Base-by-base conservation (phyloP, 129 eudicot species). In the Saposhnikovia divaricata region DNA sequence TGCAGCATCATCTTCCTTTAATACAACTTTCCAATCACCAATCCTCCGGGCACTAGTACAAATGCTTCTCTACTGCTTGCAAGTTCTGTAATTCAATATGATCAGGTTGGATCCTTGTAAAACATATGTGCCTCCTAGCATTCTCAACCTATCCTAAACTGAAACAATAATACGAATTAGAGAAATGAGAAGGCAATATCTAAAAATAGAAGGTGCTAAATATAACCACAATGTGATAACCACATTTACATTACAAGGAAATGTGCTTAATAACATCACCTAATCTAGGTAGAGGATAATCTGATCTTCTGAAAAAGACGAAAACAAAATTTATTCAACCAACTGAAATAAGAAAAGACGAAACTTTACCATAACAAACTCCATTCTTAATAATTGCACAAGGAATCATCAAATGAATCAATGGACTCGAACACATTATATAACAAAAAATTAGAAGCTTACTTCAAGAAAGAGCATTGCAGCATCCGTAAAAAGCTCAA, bases 91-190 rank as follows among this genome's bases (percentile, higher is more conserved):
- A 48, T 76, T 92, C 97, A 11, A 76, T 73, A 9, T 87, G 86
- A 79, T 90, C 94, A 19, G 92, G 88, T 28, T 83, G 89, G 16
- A 72, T 63, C 77, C 96, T 97, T 12, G 78, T 83, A 77, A 85
- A 82, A 83, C 75, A 85, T 50, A 95, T 86, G 78, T 90, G 98
- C 80, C 75, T 86, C 79, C 90, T 86, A 40, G 98, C 98, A 90
- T 80, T 90, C 51, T 92, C 98, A 77, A 89, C 87, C 87, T 89
- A 92, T 76, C 98, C 98, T 89, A 92, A 87, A 91, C 98, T 95
- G 92, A 39, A 79, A 81, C 74, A 63, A 72, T 81, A 83, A 65
- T 50, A 76, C 13, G 77, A 76, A 82, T 88, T 81, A 86, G 87
- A 72, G 65, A 57, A 45, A 47, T 61, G 46, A 47, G 73, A 39